Percentiles rank a stretch among this genome's conserved stretches.
phyloP scores from a whole-genome alignment of 176 grass and related monocot genomes.

The Oryza longistaminata region DNA sequence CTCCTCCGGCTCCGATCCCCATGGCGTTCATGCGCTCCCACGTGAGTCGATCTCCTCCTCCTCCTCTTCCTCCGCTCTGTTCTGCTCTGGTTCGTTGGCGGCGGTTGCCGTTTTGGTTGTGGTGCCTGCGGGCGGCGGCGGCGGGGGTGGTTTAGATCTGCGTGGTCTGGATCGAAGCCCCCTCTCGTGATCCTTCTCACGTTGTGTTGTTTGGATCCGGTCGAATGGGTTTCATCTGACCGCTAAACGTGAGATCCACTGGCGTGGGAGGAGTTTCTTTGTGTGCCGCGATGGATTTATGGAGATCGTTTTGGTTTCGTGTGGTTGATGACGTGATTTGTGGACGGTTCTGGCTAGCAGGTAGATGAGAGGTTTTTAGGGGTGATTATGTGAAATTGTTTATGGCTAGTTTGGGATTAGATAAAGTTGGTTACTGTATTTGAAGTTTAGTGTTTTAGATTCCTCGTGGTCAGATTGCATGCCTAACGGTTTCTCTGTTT shows the following conservation, averaged over 20 bases:
- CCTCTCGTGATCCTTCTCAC: not conserved
- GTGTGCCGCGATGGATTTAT: not conserved
- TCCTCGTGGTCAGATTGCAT: not conserved
- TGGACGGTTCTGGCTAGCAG: not conserved
- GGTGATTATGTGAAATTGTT: not conserved
- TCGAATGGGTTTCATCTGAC: not conserved
- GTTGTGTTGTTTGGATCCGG: not conserved
- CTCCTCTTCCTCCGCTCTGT: not conserved
- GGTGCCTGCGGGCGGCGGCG: not conserved
- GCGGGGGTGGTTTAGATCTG: conserved; percentile 39
- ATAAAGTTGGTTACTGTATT: not conserved
- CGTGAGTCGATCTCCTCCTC: conserved; percentile 39
- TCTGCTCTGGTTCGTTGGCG: not conserved
- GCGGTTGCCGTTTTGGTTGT: not conserved
- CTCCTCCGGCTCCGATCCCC: not conserved
- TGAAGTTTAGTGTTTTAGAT: not conserved
- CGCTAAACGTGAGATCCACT: not conserved
- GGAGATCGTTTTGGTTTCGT: not conserved
- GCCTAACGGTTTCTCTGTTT: not conserved
- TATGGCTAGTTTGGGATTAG: not conserved
- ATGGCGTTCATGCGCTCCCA: conserved; percentile 61
- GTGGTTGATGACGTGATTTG: not conserved
- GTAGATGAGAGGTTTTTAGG: not conserved
- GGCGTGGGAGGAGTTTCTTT: not conserved
- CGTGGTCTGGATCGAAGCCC: not conserved